phyloP scores from a whole-genome alignment of 2,329 filamentous ascomycete genomes.

The Aspergillus fumigatiaffinis region DNA sequence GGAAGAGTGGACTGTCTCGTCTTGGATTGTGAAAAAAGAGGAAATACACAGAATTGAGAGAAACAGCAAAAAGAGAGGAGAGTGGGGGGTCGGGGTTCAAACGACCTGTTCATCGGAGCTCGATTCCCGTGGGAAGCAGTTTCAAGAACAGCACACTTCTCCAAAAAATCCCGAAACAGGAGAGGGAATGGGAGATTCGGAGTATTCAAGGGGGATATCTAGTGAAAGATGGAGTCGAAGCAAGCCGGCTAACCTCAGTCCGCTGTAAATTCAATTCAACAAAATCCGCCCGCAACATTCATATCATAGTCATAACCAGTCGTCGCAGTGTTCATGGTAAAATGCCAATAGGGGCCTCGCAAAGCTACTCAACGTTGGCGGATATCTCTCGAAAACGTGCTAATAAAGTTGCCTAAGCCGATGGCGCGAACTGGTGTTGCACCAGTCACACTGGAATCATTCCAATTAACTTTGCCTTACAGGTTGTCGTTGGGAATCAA shows the following conservation, averaged over 20 bases:
- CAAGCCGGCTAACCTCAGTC: background rate
- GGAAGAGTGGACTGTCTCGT: background rate
- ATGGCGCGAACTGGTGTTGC: slow-evolving; percentile 37
- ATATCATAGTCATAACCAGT: background rate
- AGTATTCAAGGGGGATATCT: background rate
- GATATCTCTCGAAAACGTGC: background rate
- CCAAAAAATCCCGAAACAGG: slow-evolving; percentile 4
- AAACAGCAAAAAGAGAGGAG: background rate
- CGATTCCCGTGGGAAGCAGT: background rate
- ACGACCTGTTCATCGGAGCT: background rate
- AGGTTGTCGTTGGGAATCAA: background rate
- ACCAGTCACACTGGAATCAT: slow-evolving; percentile 39
- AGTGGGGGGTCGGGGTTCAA: background rate
- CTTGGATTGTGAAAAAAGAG: background rate
- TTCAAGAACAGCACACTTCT: background rate
- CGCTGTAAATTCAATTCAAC: background rate
- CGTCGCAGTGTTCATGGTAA: background rate
- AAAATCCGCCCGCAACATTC: background rate
- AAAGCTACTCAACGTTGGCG: too few species aligned
- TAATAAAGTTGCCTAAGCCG: slow-evolving; percentile 28
- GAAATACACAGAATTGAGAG: background rate
- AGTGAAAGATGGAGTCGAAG: background rate
- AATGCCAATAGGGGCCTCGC: background rate
- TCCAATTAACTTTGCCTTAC: background rate
- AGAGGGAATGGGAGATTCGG: background rate